Evolutionary conservation across 768 basidiomycete genomes (phyloP).

Genomic region (Sutorius australiensis): DNA sequence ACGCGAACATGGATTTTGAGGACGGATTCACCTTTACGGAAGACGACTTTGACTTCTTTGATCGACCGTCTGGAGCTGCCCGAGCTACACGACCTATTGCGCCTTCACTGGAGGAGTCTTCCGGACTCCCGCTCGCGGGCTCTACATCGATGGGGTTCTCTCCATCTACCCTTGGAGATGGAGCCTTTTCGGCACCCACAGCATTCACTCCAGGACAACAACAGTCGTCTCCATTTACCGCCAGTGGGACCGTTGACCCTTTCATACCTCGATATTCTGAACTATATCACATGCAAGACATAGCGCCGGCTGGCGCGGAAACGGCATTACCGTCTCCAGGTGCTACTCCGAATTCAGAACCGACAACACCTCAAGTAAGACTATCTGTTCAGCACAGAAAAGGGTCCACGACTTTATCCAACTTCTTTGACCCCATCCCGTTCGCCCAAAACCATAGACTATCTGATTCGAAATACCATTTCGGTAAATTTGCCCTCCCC

Average conservation of each 20-base stretch:
- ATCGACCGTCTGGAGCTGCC: conserved; percentile 44
- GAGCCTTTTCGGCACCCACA: conserved; percentile 21
- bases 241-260: conserved; percentile 19
- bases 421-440: conserved; percentile 67
- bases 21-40: conserved; percentile 64
- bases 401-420: conserved; percentile 19
- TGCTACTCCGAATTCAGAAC: conserved; percentile 46
- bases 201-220: conserved; percentile 27
- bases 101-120: conserved; percentile 16
- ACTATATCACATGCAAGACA: conserved; percentile 22
- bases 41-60: conserved; percentile 88
- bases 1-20: conserved; percentile 47
- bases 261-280: conserved; percentile 23
- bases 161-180: conserved; percentile 31
- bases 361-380: conserved; percentile 52
- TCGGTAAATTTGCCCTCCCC: conserved; percentile 70
- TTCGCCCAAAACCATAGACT: conserved; percentile 61
- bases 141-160: conserved; percentile 35
- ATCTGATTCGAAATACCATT: conserved; percentile 68
- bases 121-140: conserved; percentile 32
- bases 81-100: conserved; percentile 19
- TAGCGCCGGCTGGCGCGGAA: conserved; percentile 36
- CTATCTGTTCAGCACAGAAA: conserved; percentile 32
- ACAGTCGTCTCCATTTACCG: conserved; percentile 28
- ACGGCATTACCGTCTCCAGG: conserved; percentile 50